A percentile compares a stretch with the other conserved stretches of the same genome.
Conservation (phyloP, 768 basidiomycete species). For the Lyophyllum semitale region DNA sequence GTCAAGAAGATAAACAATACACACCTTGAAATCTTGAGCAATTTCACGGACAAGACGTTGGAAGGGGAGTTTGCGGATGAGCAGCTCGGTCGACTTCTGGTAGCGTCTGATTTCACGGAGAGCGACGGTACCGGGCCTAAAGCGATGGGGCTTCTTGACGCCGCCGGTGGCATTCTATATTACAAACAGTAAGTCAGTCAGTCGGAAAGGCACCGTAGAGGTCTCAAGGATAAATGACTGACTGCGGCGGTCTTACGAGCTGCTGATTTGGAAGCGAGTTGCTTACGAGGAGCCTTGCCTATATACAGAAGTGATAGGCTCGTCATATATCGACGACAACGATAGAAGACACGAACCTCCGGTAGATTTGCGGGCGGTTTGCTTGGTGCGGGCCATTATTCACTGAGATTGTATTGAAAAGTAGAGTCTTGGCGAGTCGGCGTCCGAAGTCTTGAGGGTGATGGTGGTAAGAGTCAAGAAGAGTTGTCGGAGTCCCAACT, state of each 20-base stretch:
- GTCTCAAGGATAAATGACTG: constrained; percentile 15
- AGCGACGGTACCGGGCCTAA: constrained; percentile 78
- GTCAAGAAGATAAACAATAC: constrained; percentile 11
- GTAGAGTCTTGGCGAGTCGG: constrained; percentile 2
- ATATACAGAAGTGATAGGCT: neutral
- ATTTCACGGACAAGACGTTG: constrained; percentile 79
- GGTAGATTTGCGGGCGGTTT: constrained; percentile 77
- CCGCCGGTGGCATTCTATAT: constrained; percentile 54
- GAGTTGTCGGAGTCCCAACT: constrained; percentile 22
- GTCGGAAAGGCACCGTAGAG: neutral
- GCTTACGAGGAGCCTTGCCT: constrained; percentile 65
- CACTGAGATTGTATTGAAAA: constrained; percentile 3
- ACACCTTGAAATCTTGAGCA: constrained; percentile 78
- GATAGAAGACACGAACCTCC: constrained; percentile 46
- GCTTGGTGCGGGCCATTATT: constrained; percentile 73
- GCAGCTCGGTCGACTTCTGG: constrained; percentile 64
- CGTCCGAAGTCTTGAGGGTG: constrained; percentile 5
- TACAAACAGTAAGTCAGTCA: constrained; percentile 1
- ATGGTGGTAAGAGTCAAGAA: constrained; percentile 26
- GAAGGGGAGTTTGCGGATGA: constrained; percentile 69
- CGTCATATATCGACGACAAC: neutral
- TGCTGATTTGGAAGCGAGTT: constrained; percentile 60
- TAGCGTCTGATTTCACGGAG: constrained; percentile 73
- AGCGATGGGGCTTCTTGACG: constrained; percentile 83
- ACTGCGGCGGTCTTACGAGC: constrained; percentile 59